A percentile compares a stretch with the other conserved stretches of the same genome.
phyloP scores from a whole-genome alignment of 306 rosid genomes.

The Rosa chinensis region DNA sequence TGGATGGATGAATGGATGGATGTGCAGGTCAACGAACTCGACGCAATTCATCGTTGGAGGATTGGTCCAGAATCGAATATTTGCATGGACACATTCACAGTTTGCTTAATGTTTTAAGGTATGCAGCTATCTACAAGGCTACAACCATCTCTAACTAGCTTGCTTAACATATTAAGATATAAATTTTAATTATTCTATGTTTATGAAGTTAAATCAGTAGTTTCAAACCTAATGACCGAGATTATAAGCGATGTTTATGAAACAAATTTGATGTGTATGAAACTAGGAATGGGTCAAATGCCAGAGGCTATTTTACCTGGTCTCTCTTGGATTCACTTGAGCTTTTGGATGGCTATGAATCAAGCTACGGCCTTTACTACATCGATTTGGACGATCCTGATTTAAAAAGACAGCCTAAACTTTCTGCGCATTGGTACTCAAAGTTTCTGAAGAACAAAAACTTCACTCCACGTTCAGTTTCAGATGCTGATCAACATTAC shows the following conservation, averaged over 20 bases:
- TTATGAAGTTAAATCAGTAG: too few species aligned
- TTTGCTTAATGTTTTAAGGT: constrained; percentile 51
- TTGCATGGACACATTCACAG: constrained; percentile 42
- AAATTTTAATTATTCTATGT: too few species aligned
- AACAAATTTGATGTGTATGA: neutral
- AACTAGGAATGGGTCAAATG: constrained; percentile 53
- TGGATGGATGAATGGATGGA: neutral
- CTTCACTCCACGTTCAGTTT: neutral
- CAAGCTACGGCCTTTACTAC: constrained; percentile 47
- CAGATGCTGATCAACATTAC: neutral
- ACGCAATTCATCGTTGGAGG: constrained; percentile 52
- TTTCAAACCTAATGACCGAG: too few species aligned
- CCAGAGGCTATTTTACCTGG: constrained; percentile 71
- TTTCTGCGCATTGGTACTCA: constrained; percentile 65
- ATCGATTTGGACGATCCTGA: constrained; percentile 49
- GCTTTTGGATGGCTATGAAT: constrained; percentile 42
- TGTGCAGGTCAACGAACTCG: constrained; percentile 43
- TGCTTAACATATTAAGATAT: too few species aligned
- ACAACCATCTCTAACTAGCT: neutral
- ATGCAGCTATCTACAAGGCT: neutral
- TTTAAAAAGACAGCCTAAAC: constrained; percentile 52
- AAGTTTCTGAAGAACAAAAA: constrained; percentile 37
- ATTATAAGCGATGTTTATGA: too few species aligned
- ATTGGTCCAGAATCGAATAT: constrained; percentile 48
- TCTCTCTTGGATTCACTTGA: constrained; percentile 60